Percentiles rank a stretch among this genome's conserved stretches.
phyloP scores from a whole-genome alignment of 2,329 filamentous ascomycete genomes.

The Aspergillus floridensis region DNA sequence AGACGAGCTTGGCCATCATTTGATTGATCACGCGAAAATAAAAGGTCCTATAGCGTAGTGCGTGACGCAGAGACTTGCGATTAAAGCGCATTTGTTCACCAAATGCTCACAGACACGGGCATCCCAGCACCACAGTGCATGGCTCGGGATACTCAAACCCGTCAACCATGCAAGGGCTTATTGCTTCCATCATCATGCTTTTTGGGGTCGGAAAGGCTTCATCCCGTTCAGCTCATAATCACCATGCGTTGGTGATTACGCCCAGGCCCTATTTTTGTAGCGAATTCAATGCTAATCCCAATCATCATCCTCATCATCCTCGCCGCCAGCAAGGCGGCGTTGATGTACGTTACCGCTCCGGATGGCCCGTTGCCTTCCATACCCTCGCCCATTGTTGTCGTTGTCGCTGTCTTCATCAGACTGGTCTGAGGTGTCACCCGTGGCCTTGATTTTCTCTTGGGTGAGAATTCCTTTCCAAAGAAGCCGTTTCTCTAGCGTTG shows the following conservation, averaged over 20 bases:
- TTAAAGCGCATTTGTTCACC: neutral
- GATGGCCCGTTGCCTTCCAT: slow-evolving; percentile 23
- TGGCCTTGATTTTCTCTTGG: slow-evolving; percentile 31
- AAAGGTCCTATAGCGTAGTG: neutral
- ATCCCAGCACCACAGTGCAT: neutral
- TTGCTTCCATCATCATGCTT: neutral
- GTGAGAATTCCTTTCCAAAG: slow-evolving; percentile 39
- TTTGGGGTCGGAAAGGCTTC: neutral
- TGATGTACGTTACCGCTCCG: slow-evolving; percentile 31
- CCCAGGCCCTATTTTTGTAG: neutral
- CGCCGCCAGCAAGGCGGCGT: slow-evolving; percentile 27
- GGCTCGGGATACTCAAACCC: neutral
- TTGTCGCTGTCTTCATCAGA: slow-evolving; percentile 28
- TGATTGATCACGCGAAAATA: neutral
- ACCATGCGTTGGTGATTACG: neutral
- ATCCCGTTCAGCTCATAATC: neutral
- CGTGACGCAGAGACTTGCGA: neutral
- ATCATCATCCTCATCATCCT: slow-evolving; percentile 47
- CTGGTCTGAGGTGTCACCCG: slow-evolving; percentile 25
- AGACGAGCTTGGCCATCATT: neutral
- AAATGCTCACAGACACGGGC: neutral
- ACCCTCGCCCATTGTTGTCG: slow-evolving; percentile 16
- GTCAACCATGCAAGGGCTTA: neutral
- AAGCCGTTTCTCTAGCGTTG: slow-evolving; percentile 43
- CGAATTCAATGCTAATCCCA: slow-evolving; percentile 47